A percentile compares a stretch with the other conserved stretches of the same genome.
phyloP scores from a whole-genome alignment of 768 basidiomycete genomes.

The Neoboletus subvelutipes region DNA sequence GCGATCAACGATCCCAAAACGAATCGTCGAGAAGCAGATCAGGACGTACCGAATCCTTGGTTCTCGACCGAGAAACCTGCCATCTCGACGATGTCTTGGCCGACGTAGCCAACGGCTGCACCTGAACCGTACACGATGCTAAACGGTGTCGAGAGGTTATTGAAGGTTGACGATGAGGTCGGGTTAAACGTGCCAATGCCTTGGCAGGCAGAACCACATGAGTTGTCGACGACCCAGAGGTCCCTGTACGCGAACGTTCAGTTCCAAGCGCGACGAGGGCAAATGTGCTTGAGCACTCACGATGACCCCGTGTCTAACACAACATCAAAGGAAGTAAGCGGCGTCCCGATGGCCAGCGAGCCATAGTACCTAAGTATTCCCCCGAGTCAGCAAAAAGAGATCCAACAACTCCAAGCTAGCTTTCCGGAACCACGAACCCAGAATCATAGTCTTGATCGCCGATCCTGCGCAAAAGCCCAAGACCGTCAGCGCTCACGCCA shows the following conservation, averaged over 20 bases:
- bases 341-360: conserved; percentile 45
- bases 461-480: conserved; percentile 39
- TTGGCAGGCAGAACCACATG: conserved; percentile 33
- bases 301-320: conserved; percentile 54
- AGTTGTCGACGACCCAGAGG: conserved; percentile 47
- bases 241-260: conserved; percentile 35
- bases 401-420: neutral
- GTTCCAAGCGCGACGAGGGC: neutral
- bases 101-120: conserved; percentile 44
- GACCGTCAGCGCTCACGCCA: neutral
- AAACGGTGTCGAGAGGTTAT: conserved; percentile 37
- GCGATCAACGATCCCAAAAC: neutral
- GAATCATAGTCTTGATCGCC: conserved; percentile 67
- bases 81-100: conserved; percentile 47
- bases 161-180: conserved; percentile 38
- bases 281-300: conserved; percentile 12
- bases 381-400: neutral
- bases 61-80: conserved; percentile 49
- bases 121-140: conserved; percentile 51
- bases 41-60: conserved; percentile 42
- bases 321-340: conserved; percentile 45
- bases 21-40: neutral
- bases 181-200: conserved; percentile 34
- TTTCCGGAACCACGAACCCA: conserved; percentile 40
- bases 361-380: conserved; percentile 35